Evolutionary conservation across 2,329 filamentous ascomycete species (phyloP), one percentile per base, ranked within the genome.

Genomic region (Cordyceps fumosorosea): DNA sequence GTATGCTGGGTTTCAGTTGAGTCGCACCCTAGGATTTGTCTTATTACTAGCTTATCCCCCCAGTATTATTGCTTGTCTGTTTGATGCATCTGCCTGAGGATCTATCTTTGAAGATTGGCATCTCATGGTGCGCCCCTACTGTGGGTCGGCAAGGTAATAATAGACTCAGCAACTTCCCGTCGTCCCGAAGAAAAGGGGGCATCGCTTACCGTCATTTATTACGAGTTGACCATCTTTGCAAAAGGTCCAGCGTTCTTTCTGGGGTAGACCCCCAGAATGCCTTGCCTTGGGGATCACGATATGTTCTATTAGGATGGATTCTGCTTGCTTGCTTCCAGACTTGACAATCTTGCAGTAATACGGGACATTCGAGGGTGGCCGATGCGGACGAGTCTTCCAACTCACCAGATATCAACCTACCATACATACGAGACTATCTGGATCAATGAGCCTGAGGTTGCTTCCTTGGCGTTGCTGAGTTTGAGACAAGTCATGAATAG

Each of bases 71-170:
- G 29, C 29, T 4, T 32, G 29, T 34, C 32, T 34, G 32, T 34
- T 34, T 34, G 34, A 22, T 40, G 5, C 26, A 29, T 29, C 26
- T 29, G 26, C 26, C 26, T 29, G 12, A 22, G 24, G 40, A 20
- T 48, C 47, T 58, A 32, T 51, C 45, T 58, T 42, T 51, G 6
- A 20, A 51, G 45, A 52, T 52, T 59, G 32, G 20, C 29, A 22
- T 22, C 18, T 37, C 6, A 47, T 18, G 6, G 11, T 42, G 32
- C 32, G 34, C 16, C 34, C 32, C 56, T 16, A 45, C n/a, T 18
- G 56, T 52, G 56, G 56, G 56, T 29, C 56, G n/a, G 29, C 42
- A 59, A n/a, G 47, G 44, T 52, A 52, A 52, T 59, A 44, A 34
- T 52, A 58, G 54, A 56, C 42, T 45, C 53, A 56, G 26, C 12